A percentile compares a stretch with the other conserved stretches of the same genome.
phyloP scores from a whole-genome alignment of 768 basidiomycete genomes.

The Boletus eberwhitei region DNA sequence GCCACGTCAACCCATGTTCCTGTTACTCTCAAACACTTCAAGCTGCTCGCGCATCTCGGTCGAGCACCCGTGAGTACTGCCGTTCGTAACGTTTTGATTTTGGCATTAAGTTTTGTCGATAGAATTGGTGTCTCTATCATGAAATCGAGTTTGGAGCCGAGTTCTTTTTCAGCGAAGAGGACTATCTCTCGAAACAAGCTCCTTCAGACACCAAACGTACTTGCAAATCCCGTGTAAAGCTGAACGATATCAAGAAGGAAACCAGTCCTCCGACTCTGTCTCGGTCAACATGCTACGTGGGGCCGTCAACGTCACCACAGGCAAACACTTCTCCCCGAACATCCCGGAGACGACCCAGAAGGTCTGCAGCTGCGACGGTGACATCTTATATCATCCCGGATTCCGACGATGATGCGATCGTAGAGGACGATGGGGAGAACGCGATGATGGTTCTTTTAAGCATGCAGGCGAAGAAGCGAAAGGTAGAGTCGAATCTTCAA shows the following conservation, averaged over 20 bases:
- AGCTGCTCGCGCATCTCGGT: constrained; percentile 66
- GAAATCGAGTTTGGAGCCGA: constrained; percentile 64
- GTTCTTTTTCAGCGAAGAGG: constrained; percentile 68
- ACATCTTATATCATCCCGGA: constrained; percentile 65
- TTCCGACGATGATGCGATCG: constrained; percentile 65
- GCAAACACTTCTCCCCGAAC: constrained; percentile 22
- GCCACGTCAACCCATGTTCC: constrained; percentile 47
- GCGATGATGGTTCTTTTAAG: constrained; percentile 30
- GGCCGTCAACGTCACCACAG: constrained; percentile 12
- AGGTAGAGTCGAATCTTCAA: constrained; percentile 47
- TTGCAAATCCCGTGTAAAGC: constrained; percentile 25
- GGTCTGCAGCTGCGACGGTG: constrained; percentile 48
- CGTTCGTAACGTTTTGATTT: neutral
- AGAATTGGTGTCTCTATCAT: constrained; percentile 55
- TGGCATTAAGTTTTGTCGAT: neutral
- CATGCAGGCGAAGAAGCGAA: constrained; percentile 35
- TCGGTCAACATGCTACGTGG: constrained; percentile 18
- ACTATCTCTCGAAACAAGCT: constrained; percentile 49
- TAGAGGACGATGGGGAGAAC: constrained; percentile 36
- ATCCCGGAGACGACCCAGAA: constrained; percentile 55
- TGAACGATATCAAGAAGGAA: constrained; percentile 42
- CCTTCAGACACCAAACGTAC: constrained; percentile 22
- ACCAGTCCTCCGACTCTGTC: constrained; percentile 30
- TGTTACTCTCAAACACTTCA: constrained; percentile 73
- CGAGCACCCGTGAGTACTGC: constrained; percentile 50